phyloP scores from a whole-genome alignment of 2,329 filamentous ascomycete genomes.

The Alternaria triticina region DNA sequence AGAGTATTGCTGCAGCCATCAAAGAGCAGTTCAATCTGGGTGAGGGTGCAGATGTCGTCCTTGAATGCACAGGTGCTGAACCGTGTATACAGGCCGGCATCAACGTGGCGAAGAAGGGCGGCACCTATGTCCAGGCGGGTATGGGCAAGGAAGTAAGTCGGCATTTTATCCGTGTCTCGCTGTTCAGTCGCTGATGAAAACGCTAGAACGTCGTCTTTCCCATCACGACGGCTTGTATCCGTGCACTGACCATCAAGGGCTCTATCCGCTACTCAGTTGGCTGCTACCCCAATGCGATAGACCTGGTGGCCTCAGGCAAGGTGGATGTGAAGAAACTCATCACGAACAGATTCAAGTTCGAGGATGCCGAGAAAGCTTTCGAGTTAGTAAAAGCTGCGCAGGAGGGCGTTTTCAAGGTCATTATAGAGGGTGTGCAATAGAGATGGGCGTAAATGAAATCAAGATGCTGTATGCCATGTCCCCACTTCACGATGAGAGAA shows the following conservation, averaged over 20 bases:
- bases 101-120: slow-evolving; percentile 22
- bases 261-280: slow-evolving; percentile 60
- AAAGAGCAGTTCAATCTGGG: slow-evolving; percentile 20
- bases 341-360: slow-evolving; percentile 52
- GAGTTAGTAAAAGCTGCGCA: slow-evolving; percentile 50
- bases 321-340: slow-evolving; percentile 51
- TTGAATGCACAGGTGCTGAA: slow-evolving; percentile 31
- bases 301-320: slow-evolving; percentile 59
- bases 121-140: slow-evolving; percentile 30
- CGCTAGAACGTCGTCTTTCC: neutral
- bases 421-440: slow-evolving; percentile 58
- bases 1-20: neutral
- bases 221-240: slow-evolving; percentile 51
- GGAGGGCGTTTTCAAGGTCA: slow-evolving; percentile 53
- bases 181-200: neutral
- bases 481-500: neutral
- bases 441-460: neutral
- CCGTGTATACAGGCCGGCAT: slow-evolving; percentile 27
- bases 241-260: slow-evolving; percentile 57
- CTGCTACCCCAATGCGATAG: slow-evolving; percentile 58
- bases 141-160: slow-evolving; percentile 41
- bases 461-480: neutral
- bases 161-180: neutral
- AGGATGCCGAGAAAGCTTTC: slow-evolving; percentile 58
- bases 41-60: slow-evolving; percentile 28